Evolutionary conservation across 1,284 basidiomycete genomes (phyloP), one percentile per base, ranked within the genome.

Genomic region (Trichosporon asahii): DNA sequence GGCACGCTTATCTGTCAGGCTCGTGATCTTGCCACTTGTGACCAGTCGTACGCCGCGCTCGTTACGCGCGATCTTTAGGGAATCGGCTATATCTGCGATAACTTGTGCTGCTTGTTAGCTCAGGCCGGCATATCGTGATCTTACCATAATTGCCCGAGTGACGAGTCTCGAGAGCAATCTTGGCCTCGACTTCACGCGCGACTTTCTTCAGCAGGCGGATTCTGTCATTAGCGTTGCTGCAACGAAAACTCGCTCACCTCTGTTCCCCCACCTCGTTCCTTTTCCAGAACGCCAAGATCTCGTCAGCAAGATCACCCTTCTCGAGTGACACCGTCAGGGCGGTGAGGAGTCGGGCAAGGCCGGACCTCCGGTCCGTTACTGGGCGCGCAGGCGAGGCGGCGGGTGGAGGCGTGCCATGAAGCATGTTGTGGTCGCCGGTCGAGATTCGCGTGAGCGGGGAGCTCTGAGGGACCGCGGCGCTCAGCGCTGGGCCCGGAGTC

Each of bases 11-110:
- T 73, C 72, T 6, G 57, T 23, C 3, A 66, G 61, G 5, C 29
- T 25, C 0, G 14, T 49, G 29, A 73, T 55, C 15, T 53, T 23
- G 5, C 63, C 66, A 31, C 65, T 67, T 3, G 64, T 31, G 15
- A 74, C 61, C 0, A 74, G 66, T 23, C 66, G 31, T 0, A 74
- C 73, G 6, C 73, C 73, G 11, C 70, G 69, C 14, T 25, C 23
- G 29, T 69, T 64, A 31, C 73, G 73, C 7, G 70, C 64, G 21
- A 74, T 63, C 66, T 72, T 74, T 57, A 74, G 60, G 12, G 73
- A 65, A 4, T 46, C 66, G 31, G 67, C 69, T 0, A 71, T 70
- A 2, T 70, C 69, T 6, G 23, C n/a, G 5, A 74, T 14, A 1
- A 53, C 21, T 6, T 35, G 14, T 8, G 33, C 72, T 73, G 68